Evolutionary conservation across 2,329 filamentous ascomycete genomes (phyloP).

Genomic region (Trichoderma sp.): DNA sequence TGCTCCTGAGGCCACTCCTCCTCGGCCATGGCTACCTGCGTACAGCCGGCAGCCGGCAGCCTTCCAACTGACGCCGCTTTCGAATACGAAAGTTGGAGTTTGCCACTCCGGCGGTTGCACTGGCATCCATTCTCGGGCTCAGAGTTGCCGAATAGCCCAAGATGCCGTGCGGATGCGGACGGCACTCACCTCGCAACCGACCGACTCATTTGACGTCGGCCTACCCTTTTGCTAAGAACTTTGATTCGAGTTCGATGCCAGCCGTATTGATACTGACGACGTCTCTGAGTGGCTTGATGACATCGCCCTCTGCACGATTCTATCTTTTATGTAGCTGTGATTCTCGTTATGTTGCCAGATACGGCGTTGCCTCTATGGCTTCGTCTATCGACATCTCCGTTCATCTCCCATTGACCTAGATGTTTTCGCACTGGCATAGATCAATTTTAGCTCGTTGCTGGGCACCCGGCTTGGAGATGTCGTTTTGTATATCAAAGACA

Average conservation of each 20-base stretch:
- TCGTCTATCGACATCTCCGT: conserved; percentile 53
- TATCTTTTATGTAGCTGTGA: not conserved
- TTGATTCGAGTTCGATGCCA: conserved; percentile 11
- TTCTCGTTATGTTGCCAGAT: conserved; percentile 39
- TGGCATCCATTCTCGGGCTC: not conserved
- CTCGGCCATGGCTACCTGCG: no score
- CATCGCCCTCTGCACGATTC: no score
- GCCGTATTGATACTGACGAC: not conserved
- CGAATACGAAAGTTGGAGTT: not conserved
- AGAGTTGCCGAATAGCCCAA: not conserved
- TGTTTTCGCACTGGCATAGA: conserved; percentile 63
- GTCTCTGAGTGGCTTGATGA: not conserved
- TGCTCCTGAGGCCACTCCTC: no score
- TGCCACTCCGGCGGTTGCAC: conserved; percentile 18
- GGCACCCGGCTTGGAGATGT: conserved; percentile 58
- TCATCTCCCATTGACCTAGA: conserved; percentile 50
- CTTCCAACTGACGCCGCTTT: not conserved
- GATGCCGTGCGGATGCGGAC: not conserved
- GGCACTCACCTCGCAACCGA: not conserved
- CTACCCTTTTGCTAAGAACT: conserved; percentile 11
- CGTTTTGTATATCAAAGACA: conserved; percentile 57
- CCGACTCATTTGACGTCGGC: not conserved
- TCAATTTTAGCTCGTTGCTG: conserved; percentile 54
- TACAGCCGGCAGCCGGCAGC: not conserved
- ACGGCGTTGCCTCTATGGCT: conserved; percentile 37